Evolutionary conservation across 805 yeast genomes (phyloP).

Genomic region (Candida tibetensis): DNA sequence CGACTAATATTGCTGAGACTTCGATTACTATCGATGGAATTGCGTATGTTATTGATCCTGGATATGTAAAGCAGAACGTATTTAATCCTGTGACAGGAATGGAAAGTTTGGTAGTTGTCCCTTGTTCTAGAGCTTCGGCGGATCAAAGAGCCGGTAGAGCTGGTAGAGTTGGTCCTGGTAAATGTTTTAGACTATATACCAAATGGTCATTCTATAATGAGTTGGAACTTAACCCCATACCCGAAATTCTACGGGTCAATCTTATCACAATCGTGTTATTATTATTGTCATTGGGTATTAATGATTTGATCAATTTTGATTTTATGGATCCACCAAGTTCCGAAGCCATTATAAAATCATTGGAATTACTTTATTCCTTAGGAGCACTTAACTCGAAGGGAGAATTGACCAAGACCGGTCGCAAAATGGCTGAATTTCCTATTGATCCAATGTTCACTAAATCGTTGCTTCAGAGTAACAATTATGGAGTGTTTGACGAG

Average conservation of each 20-base stretch:
- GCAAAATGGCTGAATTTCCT: conserved; percentile 88
- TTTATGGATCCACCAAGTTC: conserved; percentile 88
- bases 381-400: conserved; percentile 87
- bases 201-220: conserved; percentile 79
- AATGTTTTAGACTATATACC: conserved; percentile 75
- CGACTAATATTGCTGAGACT: conserved; percentile 81
- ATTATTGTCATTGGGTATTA: conserved; percentile 79
- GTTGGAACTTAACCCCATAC: conserved; percentile 74
- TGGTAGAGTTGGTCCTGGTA: conserved; percentile 47
- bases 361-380: conserved; percentile 78
- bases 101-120: conserved; percentile 46
- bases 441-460: conserved; percentile 88
- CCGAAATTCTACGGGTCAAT: conserved; percentile 89
- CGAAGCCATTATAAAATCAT: conserved; percentile 66
- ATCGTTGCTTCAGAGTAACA: conserved; percentile 61
- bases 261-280: conserved; percentile 72
- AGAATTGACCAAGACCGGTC: conserved; percentile 69
- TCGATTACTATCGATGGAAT: conserved; percentile 47
- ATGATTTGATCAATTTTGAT: conserved; percentile 77
- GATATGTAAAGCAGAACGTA: conserved; percentile 44
- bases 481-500: conserved; percentile 61
- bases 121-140: conserved; percentile 45
- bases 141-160: conserved; percentile 49
- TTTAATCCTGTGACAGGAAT: conserved; percentile 42
- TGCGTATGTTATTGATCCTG: conserved; percentile 42